A percentile compares a stretch with the other conserved stretches of the same genome.
Conservation (phyloP, 139 green algal genomes). For the Coelastrella sp. region DNA sequence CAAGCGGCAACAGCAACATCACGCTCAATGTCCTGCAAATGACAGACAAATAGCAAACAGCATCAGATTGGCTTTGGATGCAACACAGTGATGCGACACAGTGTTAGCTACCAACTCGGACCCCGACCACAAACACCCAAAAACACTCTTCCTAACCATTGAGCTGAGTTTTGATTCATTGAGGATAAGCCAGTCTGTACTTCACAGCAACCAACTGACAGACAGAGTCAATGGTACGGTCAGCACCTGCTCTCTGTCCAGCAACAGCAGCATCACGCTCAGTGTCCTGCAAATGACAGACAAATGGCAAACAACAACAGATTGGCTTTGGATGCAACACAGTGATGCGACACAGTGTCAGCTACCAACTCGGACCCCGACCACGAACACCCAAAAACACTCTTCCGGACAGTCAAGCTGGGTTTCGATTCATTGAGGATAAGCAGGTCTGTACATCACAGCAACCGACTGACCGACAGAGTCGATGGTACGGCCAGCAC, state of each 20-base stretch:
- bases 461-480: too few species aligned
- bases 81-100: neutral
- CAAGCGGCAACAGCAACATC: conserved; percentile 19
- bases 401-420: neutral
- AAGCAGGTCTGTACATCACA: too few species aligned
- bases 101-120: neutral
- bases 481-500: too few species aligned
- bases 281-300: conserved; percentile 11
- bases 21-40: conserved; percentile 31
- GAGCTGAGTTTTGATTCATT: neutral
- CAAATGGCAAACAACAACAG: neutral
- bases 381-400: neutral
- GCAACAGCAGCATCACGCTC: conserved; percentile 28
- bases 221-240: too few species aligned
- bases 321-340: neutral
- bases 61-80: too few species aligned
- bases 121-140: too few species aligned
- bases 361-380: neutral
- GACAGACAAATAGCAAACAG: neutral
- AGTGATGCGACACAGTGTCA: neutral
- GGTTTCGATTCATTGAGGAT: neutral
- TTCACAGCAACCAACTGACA: too few species aligned
- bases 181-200: too few species aligned
- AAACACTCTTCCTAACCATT: neutral
- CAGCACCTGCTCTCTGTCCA: too few species aligned